These are phyloP conservation scores for Lomentospora prolificans DNA, from an alignment of 2,329 filamentous ascomycete species.

Conservation along the genomic window DNA sequence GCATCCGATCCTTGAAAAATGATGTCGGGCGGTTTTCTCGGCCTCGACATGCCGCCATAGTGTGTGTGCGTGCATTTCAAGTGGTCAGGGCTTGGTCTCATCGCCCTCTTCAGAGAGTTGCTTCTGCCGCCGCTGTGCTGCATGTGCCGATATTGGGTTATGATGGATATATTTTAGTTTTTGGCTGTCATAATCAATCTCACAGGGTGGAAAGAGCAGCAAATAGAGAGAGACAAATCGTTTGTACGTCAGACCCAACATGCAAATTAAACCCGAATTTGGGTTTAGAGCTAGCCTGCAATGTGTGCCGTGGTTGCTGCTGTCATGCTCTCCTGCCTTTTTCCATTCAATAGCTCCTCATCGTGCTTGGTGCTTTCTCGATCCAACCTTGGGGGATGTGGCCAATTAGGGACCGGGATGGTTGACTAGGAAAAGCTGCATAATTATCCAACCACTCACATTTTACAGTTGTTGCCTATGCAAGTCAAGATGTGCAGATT, in stretches of 20 bases:
- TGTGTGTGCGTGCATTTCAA: background rate
- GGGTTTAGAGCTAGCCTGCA: background rate
- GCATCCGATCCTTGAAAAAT: background rate
- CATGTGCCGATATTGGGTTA: background rate
- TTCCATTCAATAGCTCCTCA: background rate
- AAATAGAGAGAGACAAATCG: background rate
- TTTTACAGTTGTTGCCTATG: background rate
- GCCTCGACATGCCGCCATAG: background rate
- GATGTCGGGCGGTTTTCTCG: background rate
- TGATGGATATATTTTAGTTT: background rate
- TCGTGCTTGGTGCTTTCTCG: background rate
- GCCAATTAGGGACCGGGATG: background rate
- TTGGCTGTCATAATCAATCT: too few relatives aligned
- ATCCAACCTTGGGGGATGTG: too few relatives aligned
- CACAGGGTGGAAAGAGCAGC: background rate
- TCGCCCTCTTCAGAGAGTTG: background rate
- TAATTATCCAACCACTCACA: conserved; percentile 8
- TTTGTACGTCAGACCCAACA: background rate
- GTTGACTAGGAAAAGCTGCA: background rate
- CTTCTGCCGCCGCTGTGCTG: too few relatives aligned
- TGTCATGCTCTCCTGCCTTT: too few relatives aligned
- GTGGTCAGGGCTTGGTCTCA: background rate
- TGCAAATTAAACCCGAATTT: background rate
- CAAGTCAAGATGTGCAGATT: conserved; percentile 1
- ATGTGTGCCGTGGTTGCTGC: background rate